phyloP scores from a whole-genome alignment of 1,139 yeast genomes.

The Komagataea norvegica region DNA sequence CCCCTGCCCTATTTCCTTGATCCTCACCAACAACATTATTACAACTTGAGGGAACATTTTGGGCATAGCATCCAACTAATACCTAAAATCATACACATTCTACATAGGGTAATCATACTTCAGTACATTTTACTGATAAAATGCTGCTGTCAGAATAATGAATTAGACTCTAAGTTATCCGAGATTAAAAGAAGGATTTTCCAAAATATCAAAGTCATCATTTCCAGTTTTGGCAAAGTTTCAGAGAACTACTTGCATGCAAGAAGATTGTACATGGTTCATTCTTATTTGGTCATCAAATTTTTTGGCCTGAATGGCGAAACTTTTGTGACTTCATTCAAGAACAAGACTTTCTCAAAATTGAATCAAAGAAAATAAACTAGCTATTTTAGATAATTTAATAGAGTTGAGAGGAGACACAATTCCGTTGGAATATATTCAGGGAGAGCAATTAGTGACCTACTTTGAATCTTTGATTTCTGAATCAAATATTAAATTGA shows the following conservation, averaged over 20 bases:
- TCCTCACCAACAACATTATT: conserved; percentile 11
- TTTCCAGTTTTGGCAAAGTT: conserved; percentile 8
- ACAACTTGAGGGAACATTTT: conserved; percentile 9
- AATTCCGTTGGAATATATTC: conserved; percentile 3
- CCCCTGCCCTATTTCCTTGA: conserved; percentile 10
- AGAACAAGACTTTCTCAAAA: too few species aligned
- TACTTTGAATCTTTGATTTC: conserved; percentile 7
- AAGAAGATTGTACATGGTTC: conserved; percentile 10
- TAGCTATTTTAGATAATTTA: conserved; percentile 5
- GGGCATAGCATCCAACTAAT: conserved; percentile 10
- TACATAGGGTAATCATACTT: conserved; percentile 6
- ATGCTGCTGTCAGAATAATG: conserved; percentile 3
- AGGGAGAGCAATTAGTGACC: conserved; percentile 8
- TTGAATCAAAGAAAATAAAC: too few species aligned
- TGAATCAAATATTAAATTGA: too few species aligned
- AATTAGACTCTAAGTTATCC: conserved; percentile 1
- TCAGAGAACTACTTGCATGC: conserved; percentile 9
- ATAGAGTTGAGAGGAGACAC: conserved; percentile 10
- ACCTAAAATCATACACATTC: conserved; percentile 10
- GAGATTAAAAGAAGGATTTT: conserved; percentile 6
- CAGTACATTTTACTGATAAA: conserved; percentile 8
- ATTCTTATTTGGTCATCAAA: conserved; percentile 7
- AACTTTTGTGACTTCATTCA: background rate
- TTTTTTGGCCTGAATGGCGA: conserved; percentile 3
- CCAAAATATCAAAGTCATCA: conserved; percentile 10